Conservation (phyloP, 108 stramenopile genomes). For the Bacterosira constricta region DNA sequence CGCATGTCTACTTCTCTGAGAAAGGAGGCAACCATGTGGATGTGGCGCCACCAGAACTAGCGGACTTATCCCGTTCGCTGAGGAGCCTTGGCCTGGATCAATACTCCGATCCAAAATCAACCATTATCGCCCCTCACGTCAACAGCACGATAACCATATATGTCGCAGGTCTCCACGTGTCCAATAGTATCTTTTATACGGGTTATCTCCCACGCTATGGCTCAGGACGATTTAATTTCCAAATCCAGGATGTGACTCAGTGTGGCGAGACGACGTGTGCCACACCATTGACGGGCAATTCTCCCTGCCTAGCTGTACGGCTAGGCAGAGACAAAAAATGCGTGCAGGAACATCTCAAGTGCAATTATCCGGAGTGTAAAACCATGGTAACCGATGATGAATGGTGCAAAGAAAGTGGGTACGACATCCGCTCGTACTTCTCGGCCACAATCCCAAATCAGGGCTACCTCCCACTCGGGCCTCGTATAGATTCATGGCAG, state of each 20-base stretch:
- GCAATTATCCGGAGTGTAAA: conserved; percentile 18
- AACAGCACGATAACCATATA: too few relatives aligned
- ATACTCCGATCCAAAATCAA: too few relatives aligned
- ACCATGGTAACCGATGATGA: conserved; percentile 34
- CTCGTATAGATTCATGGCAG: conserved; percentile 26
- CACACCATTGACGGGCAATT: background rate
- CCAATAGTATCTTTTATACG: background rate
- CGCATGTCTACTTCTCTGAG: too few relatives aligned
- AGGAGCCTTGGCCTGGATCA: too few relatives aligned
- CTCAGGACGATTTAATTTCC: conserved; percentile 5
- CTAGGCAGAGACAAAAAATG: background rate
- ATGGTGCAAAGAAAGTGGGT: conserved; percentile 7
- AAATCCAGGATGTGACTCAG: background rate
- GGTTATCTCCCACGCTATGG: background rate
- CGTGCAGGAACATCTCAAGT: background rate
- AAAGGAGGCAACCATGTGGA: too few relatives aligned
- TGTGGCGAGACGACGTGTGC: background rate
- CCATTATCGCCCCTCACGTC: too few relatives aligned
- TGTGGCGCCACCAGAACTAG: too few relatives aligned
- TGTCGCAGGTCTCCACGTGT: too few relatives aligned
- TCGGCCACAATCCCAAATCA: background rate
- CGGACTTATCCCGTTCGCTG: too few relatives aligned
- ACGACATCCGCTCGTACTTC: conserved; percentile 20
- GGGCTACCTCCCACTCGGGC: conserved; percentile 26
- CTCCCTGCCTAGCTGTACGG: background rate